Conservation (phyloP, 805 yeast genomes). For the Sugiyamaella smithiae region DNA sequence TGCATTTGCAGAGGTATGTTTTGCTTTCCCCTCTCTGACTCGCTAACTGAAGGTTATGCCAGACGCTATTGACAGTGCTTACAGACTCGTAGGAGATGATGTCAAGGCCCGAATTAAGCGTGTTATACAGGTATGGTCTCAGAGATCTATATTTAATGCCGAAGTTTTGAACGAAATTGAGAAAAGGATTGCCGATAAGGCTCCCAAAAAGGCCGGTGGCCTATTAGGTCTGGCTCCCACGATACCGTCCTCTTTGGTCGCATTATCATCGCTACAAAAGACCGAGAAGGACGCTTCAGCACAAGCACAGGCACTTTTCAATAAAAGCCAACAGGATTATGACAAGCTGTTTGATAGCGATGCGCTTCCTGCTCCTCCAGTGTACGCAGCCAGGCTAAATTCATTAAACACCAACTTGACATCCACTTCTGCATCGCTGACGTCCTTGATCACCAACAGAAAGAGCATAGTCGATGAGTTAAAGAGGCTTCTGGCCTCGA, state of each 20-base stretch:
- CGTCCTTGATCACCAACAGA: slow-evolving; percentile 28
- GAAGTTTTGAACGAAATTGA: slow-evolving; percentile 33
- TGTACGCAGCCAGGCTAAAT: slow-evolving; percentile 29
- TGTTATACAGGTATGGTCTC: slow-evolving; percentile 63
- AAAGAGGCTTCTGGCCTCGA: slow-evolving; percentile 28
- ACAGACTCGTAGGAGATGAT: slow-evolving; percentile 39
- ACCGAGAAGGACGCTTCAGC: slow-evolving; percentile 9
- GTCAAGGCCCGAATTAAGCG: slow-evolving; percentile 53
- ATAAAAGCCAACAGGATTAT: slow-evolving; percentile 13
- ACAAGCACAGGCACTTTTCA: not conserved
- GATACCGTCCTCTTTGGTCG: slow-evolving; percentile 5
- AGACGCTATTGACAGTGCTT: slow-evolving; percentile 37
- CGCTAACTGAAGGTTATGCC: slow-evolving; percentile 31
- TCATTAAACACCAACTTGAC: slow-evolving; percentile 26
- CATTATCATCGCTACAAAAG: slow-evolving; percentile 8
- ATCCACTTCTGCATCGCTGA: slow-evolving; percentile 29
- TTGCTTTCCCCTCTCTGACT: not conserved
- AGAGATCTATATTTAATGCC: slow-evolving; percentile 50
- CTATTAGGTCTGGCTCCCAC: not conserved
- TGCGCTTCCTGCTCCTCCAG: slow-evolving; percentile 37
- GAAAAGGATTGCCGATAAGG: slow-evolving; percentile 11
- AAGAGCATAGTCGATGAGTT: slow-evolving; percentile 30
- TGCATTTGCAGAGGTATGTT: slow-evolving; percentile 49
- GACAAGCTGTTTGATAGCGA: slow-evolving; percentile 26
- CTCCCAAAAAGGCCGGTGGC: not conserved